These are phyloP conservation scores for Pythium aristosporum DNA, from an alignment of 352 stramenopile species.

Conservation along the genomic window DNA sequence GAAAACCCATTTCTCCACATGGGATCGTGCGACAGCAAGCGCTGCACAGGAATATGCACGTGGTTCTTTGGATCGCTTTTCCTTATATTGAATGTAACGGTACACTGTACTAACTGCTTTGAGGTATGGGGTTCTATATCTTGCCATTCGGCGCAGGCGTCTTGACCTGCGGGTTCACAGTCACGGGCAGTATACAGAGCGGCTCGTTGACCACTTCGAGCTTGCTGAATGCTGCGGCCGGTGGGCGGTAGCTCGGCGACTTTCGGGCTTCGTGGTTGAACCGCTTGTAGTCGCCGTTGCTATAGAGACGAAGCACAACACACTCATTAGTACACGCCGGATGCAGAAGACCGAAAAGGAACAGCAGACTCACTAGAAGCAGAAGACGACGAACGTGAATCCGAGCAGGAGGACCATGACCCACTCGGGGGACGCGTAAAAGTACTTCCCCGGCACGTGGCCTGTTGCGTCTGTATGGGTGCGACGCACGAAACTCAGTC, in stretches of 20 bases:
- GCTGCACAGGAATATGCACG: background rate
- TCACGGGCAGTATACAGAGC: background rate
- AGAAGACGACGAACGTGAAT: conserved; percentile 49
- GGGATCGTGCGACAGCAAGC: background rate
- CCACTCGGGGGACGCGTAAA: conserved; percentile 55
- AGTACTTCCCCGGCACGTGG: conserved; percentile 35
- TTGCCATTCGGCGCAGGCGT: background rate
- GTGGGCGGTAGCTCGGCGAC: conserved; percentile 9
- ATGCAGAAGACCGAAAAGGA: too few species aligned
- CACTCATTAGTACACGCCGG: too few species aligned
- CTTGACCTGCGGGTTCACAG: background rate
- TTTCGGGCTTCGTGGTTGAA: conserved; percentile 34
- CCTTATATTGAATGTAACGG: background rate
- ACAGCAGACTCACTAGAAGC: conserved; percentile 44
- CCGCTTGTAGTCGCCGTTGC: conserved; percentile 61
- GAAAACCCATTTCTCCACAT: background rate
- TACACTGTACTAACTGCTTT: background rate
- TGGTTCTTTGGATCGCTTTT: background rate
- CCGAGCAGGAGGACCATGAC: conserved; percentile 46
- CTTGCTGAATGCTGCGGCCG: conserved; percentile 6
- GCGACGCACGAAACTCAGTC: conserved; percentile 43
- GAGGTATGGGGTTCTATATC: background rate
- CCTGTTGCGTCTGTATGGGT: conserved; percentile 34
- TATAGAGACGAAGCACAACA: conserved; percentile 6
- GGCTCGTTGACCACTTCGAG: background rate